A percentile compares a stretch with the other conserved stretches of the same genome.
Conservation (phyloP, 352 stramenopile species). For the Phytophthora sansomeana region DNA sequence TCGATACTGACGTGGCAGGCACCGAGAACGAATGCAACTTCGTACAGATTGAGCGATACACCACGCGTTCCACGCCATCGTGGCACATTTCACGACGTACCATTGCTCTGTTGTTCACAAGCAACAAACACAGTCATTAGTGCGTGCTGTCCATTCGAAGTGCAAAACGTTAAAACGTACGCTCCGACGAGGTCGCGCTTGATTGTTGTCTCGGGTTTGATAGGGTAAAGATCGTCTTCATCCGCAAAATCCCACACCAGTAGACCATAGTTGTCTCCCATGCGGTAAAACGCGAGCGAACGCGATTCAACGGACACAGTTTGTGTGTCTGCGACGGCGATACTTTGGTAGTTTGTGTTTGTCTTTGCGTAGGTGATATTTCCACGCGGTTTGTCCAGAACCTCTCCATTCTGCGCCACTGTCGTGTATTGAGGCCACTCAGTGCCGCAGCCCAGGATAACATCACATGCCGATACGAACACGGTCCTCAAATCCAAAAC, state of each 20-base stretch:
- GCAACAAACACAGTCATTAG: too few species aligned
- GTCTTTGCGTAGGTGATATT: conserved; percentile 60
- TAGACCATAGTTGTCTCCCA: conserved; percentile 29
- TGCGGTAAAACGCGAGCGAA: conserved; percentile 38
- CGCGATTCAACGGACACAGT: conserved; percentile 36
- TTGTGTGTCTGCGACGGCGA: conserved; percentile 1
- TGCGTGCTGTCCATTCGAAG: too few species aligned
- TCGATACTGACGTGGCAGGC: conserved; percentile 8
- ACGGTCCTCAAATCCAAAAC: conserved; percentile 50
- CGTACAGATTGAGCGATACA: conserved; percentile 44
- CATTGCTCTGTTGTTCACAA: conserved; percentile 32
- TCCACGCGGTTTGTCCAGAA: conserved; percentile 46
- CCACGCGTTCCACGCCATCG: conserved; percentile 43
- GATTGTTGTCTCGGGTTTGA: conserved; percentile 30
- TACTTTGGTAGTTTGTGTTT: conserved; percentile 41
- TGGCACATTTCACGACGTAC: conserved; percentile 41
- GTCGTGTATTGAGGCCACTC: conserved; percentile 57
- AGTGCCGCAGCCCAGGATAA: conserved; percentile 49
- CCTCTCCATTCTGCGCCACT: conserved; percentile 33
- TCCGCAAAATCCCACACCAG: conserved; percentile 49
- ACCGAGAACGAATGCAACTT: conserved; percentile 42
- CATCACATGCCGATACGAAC: conserved; percentile 52
- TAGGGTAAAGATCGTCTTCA: conserved; percentile 41
- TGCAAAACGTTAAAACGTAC: conserved; percentile 28
- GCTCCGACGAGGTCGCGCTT: conserved; percentile 44